Percentiles rank a stretch among this genome's conserved stretches.
Conservation (phyloP, 1,139 yeast species). For the Saccharomyces pastorianus region DNA sequence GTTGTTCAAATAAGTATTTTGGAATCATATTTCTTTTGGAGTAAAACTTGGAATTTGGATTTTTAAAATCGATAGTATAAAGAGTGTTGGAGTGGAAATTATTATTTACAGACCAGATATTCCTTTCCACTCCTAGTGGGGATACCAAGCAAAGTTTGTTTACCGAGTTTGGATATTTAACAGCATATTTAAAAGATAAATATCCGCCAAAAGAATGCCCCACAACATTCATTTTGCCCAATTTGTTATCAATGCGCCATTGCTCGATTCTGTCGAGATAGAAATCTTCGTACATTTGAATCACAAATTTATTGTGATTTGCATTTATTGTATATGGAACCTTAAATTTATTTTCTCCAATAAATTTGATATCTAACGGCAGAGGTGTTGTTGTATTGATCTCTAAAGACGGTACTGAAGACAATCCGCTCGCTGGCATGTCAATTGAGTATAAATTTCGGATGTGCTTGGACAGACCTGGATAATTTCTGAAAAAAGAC, state of each 20-base stretch:
- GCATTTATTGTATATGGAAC: conserved; percentile 13
- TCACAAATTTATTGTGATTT: conserved; percentile 9
- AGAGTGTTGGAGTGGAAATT: conserved; percentile 16
- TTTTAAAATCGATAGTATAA: conserved; percentile 14
- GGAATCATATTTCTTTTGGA: conserved; percentile 24
- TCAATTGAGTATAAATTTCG: conserved; percentile 65
- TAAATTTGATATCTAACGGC: conserved; percentile 10
- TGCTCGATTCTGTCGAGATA: conserved; percentile 70
- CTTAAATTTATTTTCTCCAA: conserved; percentile 9
- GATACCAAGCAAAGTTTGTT: conserved; percentile 61
- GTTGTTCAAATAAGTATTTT: conserved; percentile 20
- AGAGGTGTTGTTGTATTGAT: conserved; percentile 7
- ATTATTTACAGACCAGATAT: conserved; percentile 52
- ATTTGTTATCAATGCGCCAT: conserved; percentile 57
- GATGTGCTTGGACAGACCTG: conserved; percentile 39
- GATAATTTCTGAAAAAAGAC: conserved; percentile 72
- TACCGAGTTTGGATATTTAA: conserved; percentile 58
- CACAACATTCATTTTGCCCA: conserved; percentile 56
- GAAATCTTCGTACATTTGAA: conserved; percentile 52
- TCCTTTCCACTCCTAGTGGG: conserved; percentile 84
- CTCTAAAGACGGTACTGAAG: conserved; percentile 16
- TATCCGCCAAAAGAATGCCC: conserved; percentile 96
- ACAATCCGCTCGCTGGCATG: conserved; percentile 67
- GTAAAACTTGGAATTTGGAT: conserved; percentile 21
- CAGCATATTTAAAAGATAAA: conserved; percentile 64